Evolutionary conservation across 2,329 filamentous ascomycete species (phyloP).

Genomic region (Lithohypha guttulata): DNA sequence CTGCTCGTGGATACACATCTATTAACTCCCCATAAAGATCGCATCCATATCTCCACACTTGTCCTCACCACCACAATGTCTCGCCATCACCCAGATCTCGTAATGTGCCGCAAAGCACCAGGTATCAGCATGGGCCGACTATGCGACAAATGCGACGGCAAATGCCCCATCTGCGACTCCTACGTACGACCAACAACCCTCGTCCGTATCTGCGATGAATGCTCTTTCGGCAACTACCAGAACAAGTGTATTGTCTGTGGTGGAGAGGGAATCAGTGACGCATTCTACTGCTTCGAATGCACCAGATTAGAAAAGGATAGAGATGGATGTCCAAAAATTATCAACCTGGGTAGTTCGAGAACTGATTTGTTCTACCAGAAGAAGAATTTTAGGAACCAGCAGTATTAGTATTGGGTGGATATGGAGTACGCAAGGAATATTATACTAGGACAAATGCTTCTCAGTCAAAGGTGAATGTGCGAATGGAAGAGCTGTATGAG

Average conservation of each 20-base stretch:
- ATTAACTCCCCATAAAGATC: background rate
- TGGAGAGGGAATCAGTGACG: slow-evolving; percentile 94
- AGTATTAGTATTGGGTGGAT: too few relatives aligned
- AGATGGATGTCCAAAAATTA: slow-evolving; percentile 98
- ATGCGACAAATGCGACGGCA: slow-evolving; percentile 99
- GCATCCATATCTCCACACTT: background rate
- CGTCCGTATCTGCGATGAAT: slow-evolving; percentile 98
- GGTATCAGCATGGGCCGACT: slow-evolving; percentile 97
- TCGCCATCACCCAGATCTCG: slow-evolving; percentile 92
- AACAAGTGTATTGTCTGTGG: slow-evolving; percentile 99
- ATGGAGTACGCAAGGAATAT: too few relatives aligned
- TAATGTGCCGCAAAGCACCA: slow-evolving; percentile 98
- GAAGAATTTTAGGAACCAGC: slow-evolving; percentile 56
- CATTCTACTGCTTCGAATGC: slow-evolving; percentile 99
- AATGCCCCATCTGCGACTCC: slow-evolving; percentile 97
- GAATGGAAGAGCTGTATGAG: too few relatives aligned
- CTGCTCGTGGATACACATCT: too few relatives aligned
- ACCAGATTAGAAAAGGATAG: slow-evolving; percentile 93
- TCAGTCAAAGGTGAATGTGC: too few relatives aligned
- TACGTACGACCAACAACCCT: slow-evolving; percentile 97
- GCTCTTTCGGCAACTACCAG: slow-evolving; percentile 98
- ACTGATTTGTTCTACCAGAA: slow-evolving; percentile 81
- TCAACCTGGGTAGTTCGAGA: slow-evolving; percentile 88
- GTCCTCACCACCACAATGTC: slow-evolving; percentile 52
- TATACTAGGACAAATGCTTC: too few relatives aligned